Evolutionary conservation across 768 basidiomycete species (phyloP).

Genomic region (Russula ochroleuca): DNA sequence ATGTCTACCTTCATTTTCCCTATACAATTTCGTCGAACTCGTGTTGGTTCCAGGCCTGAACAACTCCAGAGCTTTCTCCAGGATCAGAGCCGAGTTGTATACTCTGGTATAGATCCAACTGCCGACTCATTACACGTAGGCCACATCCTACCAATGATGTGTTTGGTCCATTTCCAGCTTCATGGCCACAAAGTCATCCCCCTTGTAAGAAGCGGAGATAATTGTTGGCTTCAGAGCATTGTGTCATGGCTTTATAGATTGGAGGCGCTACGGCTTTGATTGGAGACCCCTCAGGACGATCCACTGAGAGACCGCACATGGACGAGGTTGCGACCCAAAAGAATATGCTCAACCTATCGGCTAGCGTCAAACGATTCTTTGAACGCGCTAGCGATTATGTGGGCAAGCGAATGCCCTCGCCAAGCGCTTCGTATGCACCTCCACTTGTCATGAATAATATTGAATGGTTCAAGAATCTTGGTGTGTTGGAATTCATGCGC

Average conservation of each 20-base stretch:
- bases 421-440: slow-evolving; percentile 18
- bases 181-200: slow-evolving; percentile 81
- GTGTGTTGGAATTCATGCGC: slow-evolving; percentile 79
- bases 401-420: slow-evolving; percentile 22
- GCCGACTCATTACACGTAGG: slow-evolving; percentile 88
- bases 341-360: slow-evolving; percentile 63
- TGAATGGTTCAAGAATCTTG: slow-evolving; percentile 71
- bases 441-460: slow-evolving; percentile 60
- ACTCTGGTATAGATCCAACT: slow-evolving; percentile 91
- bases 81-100: slow-evolving; percentile 49
- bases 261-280: slow-evolving; percentile 96
- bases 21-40: not conserved
- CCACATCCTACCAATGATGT: slow-evolving; percentile 85
- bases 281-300: slow-evolving; percentile 92
- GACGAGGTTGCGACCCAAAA: slow-evolving; percentile 51
- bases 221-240: slow-evolving; percentile 1
- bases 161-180: slow-evolving; percentile 80
- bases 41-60: slow-evolving; percentile 20
- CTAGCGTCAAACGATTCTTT: slow-evolving; percentile 72
- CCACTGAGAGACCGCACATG: slow-evolving; percentile 71
- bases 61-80: slow-evolving; percentile 20
- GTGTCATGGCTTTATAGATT: slow-evolving; percentile 50
- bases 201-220: slow-evolving; percentile 58
- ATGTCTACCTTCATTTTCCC: not conserved
- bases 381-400: slow-evolving; percentile 60